These are phyloP conservation scores for Nakazawaea wyomingensis DNA, from an alignment of 805 yeast genomes.

Conservation along the genomic window DNA sequence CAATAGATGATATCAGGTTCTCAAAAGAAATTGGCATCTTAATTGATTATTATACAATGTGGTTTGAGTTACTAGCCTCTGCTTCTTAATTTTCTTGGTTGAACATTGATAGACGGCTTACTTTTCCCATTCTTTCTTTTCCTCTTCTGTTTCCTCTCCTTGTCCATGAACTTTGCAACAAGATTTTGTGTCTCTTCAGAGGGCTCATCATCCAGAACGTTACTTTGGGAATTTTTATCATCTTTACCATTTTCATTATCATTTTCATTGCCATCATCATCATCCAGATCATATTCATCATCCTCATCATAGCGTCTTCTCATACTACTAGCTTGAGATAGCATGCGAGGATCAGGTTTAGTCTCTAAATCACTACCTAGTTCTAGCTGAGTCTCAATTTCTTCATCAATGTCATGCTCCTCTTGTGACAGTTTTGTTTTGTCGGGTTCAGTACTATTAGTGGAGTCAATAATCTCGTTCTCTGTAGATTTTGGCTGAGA, in stretches of 20 bases:
- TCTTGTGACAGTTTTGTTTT: neutral
- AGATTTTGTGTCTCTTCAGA: conserved; percentile 1
- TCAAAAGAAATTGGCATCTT: too few relatives aligned
- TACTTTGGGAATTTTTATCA: neutral
- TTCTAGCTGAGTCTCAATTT: too few relatives aligned
- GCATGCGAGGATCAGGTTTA: too few relatives aligned
- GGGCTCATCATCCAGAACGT: neutral
- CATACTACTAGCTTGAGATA: too few relatives aligned
- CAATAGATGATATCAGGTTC: too few relatives aligned
- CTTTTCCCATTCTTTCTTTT: neutral
- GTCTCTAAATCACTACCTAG: neutral
- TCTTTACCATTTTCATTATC: too few relatives aligned
- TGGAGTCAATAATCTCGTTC: conserved; percentile 4
- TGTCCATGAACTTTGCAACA: neutral
- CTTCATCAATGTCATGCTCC: neutral
- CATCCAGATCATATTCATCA: too few relatives aligned
- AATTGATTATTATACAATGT: too few relatives aligned
- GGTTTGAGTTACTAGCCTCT: too few relatives aligned
- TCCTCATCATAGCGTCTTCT: too few relatives aligned
- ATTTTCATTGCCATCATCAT: too few relatives aligned
- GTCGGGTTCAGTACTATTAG: conserved; percentile 1
- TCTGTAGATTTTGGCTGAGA: neutral
- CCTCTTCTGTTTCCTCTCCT: neutral
- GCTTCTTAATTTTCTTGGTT: neutral
- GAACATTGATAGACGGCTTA: neutral